Evolutionary conservation across 768 basidiomycete genomes (phyloP).

Genomic region (Saitozyma sp.): DNA sequence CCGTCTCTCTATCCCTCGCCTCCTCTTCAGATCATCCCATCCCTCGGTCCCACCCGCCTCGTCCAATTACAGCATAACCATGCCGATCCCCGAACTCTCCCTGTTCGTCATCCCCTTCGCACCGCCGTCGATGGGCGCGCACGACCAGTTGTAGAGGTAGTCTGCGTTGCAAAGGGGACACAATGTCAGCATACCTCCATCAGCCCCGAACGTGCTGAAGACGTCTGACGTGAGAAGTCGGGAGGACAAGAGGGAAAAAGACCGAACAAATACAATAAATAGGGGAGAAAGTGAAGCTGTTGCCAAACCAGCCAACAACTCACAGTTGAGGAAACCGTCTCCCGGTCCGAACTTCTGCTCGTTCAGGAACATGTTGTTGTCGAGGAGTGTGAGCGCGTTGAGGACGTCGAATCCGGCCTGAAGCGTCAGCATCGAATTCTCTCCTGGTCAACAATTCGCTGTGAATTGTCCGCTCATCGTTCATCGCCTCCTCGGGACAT

Average conservation of each 20-base stretch:
- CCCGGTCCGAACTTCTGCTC: conserved; percentile 94
- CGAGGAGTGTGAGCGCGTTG: conserved; percentile 93
- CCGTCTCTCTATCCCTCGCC: no score
- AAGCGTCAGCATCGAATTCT: neutral
- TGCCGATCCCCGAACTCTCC: conserved; percentile 59
- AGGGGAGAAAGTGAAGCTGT: neutral
- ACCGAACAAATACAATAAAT: neutral
- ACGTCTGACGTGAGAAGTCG: conserved; percentile 18
- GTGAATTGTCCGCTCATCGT: no score
- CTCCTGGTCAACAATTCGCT: no score
- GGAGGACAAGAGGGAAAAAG: neutral
- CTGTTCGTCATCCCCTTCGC: conserved; percentile 52
- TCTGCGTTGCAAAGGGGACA: conserved; percentile 44
- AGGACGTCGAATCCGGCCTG: conserved; percentile 90
- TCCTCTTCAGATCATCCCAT: no score
- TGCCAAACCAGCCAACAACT: neutral
- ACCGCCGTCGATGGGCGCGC: conserved; percentile 71
- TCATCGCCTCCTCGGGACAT: no score
- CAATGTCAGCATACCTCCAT: conserved; percentile 4
- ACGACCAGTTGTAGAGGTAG: conserved; percentile 95
- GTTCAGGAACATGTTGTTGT: conserved; percentile 77
- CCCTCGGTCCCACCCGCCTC: no score
- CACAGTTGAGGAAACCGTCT: conserved; percentile 68
- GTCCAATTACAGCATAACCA: conserved; percentile 79
- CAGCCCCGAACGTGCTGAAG: neutral